These are phyloP conservation scores for Oryza officinalis DNA, from an alignment of 176 grass and related monocot species.

Conservation along the genomic window DNA sequence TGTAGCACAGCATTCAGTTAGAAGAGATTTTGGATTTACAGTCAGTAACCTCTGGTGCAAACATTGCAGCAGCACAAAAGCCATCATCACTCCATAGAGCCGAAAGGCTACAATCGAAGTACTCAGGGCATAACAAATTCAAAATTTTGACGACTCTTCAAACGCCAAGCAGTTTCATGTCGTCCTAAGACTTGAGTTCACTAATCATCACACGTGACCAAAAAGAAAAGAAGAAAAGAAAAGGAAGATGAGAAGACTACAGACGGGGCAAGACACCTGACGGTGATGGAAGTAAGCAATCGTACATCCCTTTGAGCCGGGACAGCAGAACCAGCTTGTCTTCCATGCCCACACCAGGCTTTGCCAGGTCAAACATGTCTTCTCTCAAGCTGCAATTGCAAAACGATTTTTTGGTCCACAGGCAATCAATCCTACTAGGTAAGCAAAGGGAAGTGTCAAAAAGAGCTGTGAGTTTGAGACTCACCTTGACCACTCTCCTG, in stretches of 20 bases:
- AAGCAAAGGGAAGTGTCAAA: background rate
- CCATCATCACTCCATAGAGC: background rate
- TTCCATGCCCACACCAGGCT: conserved; percentile 54
- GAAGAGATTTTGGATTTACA: background rate
- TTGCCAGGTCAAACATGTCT: conserved; percentile 80
- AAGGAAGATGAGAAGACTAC: conserved; percentile 12
- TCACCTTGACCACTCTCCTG: conserved; percentile 87
- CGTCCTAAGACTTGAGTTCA: background rate
- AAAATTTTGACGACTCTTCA: background rate
- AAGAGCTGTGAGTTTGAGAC: conserved; percentile 2
- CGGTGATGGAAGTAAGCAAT: conserved; percentile 65
- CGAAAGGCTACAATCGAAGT: background rate
- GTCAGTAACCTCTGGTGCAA: background rate
- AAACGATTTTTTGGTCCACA: conserved; percentile 25
- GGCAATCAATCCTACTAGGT: background rate
- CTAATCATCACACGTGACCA: background rate
- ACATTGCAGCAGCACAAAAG: background rate
- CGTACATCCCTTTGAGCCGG: conserved; percentile 73
- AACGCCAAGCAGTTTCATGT: background rate
- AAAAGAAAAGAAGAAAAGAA: background rate
- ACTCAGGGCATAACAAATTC: background rate
- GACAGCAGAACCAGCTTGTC: conserved; percentile 65
- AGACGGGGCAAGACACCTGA: conserved; percentile 43
- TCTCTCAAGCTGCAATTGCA: conserved; percentile 63
- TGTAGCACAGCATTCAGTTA: background rate